phyloP scores from a whole-genome alignment of 345 rosid species.

The Arabis alpina region DNA sequence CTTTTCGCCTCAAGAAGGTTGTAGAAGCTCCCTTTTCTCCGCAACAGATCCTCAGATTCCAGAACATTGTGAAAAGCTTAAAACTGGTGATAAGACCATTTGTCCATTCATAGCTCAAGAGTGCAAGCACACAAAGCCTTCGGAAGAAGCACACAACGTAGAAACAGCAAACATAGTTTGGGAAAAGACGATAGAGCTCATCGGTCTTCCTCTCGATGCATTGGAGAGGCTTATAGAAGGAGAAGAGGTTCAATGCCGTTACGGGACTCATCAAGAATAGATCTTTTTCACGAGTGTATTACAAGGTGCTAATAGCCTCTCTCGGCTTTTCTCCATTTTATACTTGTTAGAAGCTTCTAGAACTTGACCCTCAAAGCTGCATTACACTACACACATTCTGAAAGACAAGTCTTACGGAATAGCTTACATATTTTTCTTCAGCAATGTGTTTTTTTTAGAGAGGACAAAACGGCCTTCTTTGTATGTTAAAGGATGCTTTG shows the following conservation, averaged over 20 bases:
- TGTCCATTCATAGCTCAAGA: slow-evolving; percentile 82
- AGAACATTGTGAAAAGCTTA: slow-evolving; percentile 69
- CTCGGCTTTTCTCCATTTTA: not conserved
- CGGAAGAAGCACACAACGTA: slow-evolving; percentile 81
- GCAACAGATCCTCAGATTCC: slow-evolving; percentile 86
- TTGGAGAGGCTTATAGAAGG: slow-evolving; percentile 72
- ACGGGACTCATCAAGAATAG: slow-evolving; percentile 34
- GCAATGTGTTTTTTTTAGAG: not conserved
- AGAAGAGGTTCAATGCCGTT: slow-evolving; percentile 57
- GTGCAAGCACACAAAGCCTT: slow-evolving; percentile 76
- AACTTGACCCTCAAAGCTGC: slow-evolving; percentile 11
- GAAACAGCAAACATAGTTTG: slow-evolving; percentile 68
- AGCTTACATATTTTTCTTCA: slow-evolving; percentile 11
- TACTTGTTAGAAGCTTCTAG: slow-evolving; percentile 19
- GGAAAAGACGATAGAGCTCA: slow-evolving; percentile 85
- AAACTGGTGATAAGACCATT: slow-evolving; percentile 70
- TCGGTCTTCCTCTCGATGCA: slow-evolving; percentile 78
- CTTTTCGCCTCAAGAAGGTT: slow-evolving; percentile 85
- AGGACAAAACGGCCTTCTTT: not conserved
- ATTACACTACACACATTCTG: slow-evolving; percentile 2
- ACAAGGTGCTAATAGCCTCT: not conserved
- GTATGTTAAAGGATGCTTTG: slow-evolving; percentile 3
- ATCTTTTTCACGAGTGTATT: slow-evolving; percentile 43
- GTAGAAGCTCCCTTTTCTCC: slow-evolving; percentile 82
- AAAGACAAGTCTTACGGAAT: slow-evolving; percentile 16